phyloP scores from a whole-genome alignment of 768 basidiomycete genomes.

The Lenzites betulinus region DNA sequence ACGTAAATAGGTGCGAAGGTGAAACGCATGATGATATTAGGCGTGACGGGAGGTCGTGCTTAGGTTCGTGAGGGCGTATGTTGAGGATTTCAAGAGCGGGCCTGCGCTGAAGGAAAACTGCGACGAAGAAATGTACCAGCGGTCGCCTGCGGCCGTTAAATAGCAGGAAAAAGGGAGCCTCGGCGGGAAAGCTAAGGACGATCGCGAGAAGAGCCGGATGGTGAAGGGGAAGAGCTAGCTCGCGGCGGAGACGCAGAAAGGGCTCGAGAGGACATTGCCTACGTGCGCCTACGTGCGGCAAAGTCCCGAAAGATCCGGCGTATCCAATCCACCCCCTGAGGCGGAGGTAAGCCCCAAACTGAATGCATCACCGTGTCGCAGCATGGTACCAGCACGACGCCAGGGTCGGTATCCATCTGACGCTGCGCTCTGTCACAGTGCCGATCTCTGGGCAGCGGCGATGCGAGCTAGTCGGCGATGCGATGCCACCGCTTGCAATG shows the following conservation, averaged over 20 bases:
- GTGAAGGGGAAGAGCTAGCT: not conserved
- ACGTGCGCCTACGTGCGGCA: too few relatives aligned
- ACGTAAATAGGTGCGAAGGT: not conserved
- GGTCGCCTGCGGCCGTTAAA: conserved; percentile 19
- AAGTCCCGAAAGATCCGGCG: too few relatives aligned
- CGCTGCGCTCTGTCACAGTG: too few relatives aligned
- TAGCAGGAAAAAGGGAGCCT: not conserved
- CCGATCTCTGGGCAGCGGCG: not conserved
- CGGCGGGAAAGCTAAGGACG: not conserved
- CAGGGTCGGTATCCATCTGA: not conserved
- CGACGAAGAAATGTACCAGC: not conserved
- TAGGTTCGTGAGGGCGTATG: not conserved
- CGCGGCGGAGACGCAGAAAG: conserved; percentile 9
- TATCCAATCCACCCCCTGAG: too few relatives aligned
- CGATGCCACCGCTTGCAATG: not conserved
- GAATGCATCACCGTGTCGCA: not conserved
- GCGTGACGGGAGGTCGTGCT: not conserved
- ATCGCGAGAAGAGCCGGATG: not conserved
- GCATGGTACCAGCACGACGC: too few relatives aligned
- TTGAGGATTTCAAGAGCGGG: not conserved
- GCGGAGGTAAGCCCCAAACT: too few relatives aligned
- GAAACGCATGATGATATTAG: conserved; percentile 6
- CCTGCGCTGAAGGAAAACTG: not conserved
- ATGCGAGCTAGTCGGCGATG: not conserved
- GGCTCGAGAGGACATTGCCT: conserved; percentile 6